Percentiles rank a stretch among this genome's conserved stretches.
Conservation (phyloP, 2,329 filamentous ascomycete genomes). For the Arthrobotrys pseudoclavata region DNA sequence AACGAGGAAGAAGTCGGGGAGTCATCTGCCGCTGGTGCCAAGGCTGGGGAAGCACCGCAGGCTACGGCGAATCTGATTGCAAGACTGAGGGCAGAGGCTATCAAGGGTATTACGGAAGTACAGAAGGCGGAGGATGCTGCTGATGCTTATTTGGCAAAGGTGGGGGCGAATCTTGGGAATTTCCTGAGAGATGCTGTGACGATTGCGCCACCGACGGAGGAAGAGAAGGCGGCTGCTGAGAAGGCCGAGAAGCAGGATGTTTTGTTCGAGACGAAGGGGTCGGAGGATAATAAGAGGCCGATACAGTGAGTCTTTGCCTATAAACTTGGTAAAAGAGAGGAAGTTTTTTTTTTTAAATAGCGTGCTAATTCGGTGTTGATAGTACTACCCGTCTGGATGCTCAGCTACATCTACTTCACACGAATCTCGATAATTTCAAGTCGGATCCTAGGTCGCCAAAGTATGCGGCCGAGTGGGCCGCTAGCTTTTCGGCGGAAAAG, state of each 20-base stretch:
- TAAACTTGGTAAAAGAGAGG: not conserved
- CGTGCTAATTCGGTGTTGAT: not conserved
- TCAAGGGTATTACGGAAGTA: slow-evolving; percentile 87
- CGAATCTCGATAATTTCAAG: slow-evolving; percentile 82
- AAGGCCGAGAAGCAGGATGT: slow-evolving; percentile 67
- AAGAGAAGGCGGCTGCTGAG: slow-evolving; percentile 67
- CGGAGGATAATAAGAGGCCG: slow-evolving; percentile 84
- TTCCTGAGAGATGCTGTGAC: slow-evolving; percentile 92
- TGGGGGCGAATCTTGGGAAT: slow-evolving; percentile 88
- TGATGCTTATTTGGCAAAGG: slow-evolving; percentile 92
- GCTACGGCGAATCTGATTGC: slow-evolving; percentile 74
- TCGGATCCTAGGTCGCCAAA: slow-evolving; percentile 83
- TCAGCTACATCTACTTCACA: slow-evolving; percentile 95
- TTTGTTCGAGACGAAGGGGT: slow-evolving; percentile 94
- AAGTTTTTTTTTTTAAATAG: not conserved
- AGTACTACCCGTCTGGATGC: slow-evolving; percentile 89
- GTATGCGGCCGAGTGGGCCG: slow-evolving; percentile 77
- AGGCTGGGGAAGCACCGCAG: slow-evolving; percentile 61
- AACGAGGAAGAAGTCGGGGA: slow-evolving; percentile 66
- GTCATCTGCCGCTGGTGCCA: slow-evolving; percentile 61
- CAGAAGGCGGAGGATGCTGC: slow-evolving; percentile 94
- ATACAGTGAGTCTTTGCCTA: slow-evolving; percentile 74
- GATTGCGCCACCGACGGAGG: slow-evolving; percentile 80
- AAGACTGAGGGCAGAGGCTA: slow-evolving; percentile 80
- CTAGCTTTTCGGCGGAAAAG: slow-evolving; percentile 81